phyloP scores from a whole-genome alignment of 2,329 filamentous ascomycete genomes.

The Alternaria brassicae region DNA sequence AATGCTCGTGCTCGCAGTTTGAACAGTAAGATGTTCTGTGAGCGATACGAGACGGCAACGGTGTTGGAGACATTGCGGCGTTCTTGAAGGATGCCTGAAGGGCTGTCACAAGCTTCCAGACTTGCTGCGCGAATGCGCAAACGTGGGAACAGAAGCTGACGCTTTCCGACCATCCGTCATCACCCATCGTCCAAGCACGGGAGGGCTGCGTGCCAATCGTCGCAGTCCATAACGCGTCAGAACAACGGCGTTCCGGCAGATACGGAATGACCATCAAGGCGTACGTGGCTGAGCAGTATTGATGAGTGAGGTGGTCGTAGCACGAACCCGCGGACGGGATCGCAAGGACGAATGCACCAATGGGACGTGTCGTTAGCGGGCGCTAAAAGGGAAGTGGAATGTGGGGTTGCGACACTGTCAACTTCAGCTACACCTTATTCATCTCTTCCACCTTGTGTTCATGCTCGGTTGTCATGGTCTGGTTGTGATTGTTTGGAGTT shows the following conservation, averaged over 20 bases:
- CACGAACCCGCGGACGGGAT: background rate
- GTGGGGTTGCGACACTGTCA: background rate
- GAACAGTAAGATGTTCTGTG: background rate
- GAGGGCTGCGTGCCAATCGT: constrained; percentile 3
- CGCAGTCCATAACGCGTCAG: constrained; percentile 2
- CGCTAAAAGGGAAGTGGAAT: constrained; percentile 7
- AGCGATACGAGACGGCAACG: background rate
- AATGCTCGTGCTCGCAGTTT: constrained; percentile 8
- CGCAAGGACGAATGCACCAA: background rate
- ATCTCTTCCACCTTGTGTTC: background rate
- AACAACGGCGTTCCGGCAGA: constrained; percentile 5
- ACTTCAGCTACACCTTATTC: constrained; percentile 15
- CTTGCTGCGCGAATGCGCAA: constrained; percentile 29
- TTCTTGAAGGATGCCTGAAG: constrained; percentile 16
- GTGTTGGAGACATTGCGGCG: background rate
- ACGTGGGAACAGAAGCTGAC: constrained; percentile 23
- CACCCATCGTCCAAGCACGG: constrained; percentile 17
- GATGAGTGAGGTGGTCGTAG: constrained; percentile 11
- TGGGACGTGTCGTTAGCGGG: constrained; percentile 4
- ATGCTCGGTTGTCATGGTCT: background rate
- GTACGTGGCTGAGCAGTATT: constrained; percentile 17
- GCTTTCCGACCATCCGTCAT: constrained; percentile 12
- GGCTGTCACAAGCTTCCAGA: constrained; percentile 18
- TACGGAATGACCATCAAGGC: background rate
- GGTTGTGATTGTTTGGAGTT: background rate